Evolutionary conservation across 208 protist genomes (phyloP).

Genomic region (Kentomonas sorsogonicus): DNA sequence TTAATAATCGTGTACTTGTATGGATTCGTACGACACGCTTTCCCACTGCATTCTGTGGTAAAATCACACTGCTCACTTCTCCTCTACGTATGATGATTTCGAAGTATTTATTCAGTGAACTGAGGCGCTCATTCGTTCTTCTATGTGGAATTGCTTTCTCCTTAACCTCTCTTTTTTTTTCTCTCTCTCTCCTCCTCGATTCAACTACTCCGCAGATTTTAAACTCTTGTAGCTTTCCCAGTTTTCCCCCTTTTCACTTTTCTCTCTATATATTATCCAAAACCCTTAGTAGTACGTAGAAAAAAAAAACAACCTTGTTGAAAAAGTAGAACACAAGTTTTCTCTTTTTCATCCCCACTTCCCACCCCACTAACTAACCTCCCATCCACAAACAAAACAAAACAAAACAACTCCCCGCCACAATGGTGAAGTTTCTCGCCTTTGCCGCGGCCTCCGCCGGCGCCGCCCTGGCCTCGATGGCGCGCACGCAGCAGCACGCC

Average conservation of each 20-base stretch:
- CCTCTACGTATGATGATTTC: too few species aligned
- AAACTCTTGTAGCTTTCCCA: not conserved
- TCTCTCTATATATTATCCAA: too few species aligned
- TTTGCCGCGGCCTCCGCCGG: conserved; percentile 57
- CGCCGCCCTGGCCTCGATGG: conserved; percentile 59
- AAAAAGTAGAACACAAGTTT: too few species aligned
- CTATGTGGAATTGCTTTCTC: too few species aligned
- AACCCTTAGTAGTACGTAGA: conserved; percentile 1
- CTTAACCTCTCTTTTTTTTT: conserved; percentile 5
- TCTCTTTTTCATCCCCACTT: not conserved
- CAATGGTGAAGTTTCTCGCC: conserved; percentile 43
- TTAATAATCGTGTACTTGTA: too few species aligned
- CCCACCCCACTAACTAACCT: not conserved
- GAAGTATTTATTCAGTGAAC: too few species aligned
- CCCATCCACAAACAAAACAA: not conserved
- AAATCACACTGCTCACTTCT: too few species aligned
- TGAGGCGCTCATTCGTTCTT: too few species aligned
- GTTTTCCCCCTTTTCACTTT: conserved; percentile 9
- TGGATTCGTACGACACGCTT: too few species aligned
- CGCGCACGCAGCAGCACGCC: conserved; percentile 27
- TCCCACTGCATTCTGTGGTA: too few species aligned
- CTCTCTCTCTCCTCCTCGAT: conserved; percentile 5
- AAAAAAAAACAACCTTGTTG: not conserved
- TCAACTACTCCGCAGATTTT: not conserved
- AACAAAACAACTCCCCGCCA: not conserved